Percentiles rank a stretch among this genome's conserved stretches.
Evolutionary conservation across 2,329 filamentous ascomycete genomes (phyloP).

Genomic region (Ilyonectria robusta): DNA sequence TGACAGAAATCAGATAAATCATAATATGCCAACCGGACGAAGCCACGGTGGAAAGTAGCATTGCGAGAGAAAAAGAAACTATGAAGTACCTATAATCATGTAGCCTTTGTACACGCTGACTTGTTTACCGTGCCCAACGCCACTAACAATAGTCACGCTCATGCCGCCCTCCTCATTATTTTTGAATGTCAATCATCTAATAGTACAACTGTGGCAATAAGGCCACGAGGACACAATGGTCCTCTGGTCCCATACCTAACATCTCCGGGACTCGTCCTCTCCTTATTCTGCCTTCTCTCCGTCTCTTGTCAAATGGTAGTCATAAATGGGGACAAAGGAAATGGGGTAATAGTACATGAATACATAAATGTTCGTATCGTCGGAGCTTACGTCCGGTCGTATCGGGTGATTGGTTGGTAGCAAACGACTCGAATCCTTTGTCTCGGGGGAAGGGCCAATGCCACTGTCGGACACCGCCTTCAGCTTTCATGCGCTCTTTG

Average conservation of each 20-base stretch:
- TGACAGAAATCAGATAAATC: conserved; percentile 6
- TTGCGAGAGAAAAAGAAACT: neutral
- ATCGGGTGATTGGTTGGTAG: conserved; percentile 27
- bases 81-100: conserved; percentile 13
- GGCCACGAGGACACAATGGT: neutral
- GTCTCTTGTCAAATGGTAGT: conserved; percentile 21
- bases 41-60: neutral
- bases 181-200: conserved; percentile 34
- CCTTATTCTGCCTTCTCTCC: neutral
- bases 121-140: conserved; percentile 27
- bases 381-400: conserved; percentile 37
- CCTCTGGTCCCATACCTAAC: conserved; percentile 5
- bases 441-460: conserved; percentile 28
- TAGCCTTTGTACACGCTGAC: conserved; percentile 28
- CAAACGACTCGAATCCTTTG: conserved; percentile 20
- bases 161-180: conserved; percentile 40
- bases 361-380: conserved; percentile 47
- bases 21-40: conserved; percentile 2
- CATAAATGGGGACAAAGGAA: conserved; percentile 26
- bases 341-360: conserved; percentile 29
- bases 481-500: conserved; percentile 9
- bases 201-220: conserved; percentile 33
- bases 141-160: conserved; percentile 22
- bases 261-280: neutral
- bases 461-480: conserved; percentile 29